Percentiles rank a stretch among this genome's conserved stretches.
Conservation (phyloP, 805 yeast species). For the Pichia sporocuriosa region DNA sequence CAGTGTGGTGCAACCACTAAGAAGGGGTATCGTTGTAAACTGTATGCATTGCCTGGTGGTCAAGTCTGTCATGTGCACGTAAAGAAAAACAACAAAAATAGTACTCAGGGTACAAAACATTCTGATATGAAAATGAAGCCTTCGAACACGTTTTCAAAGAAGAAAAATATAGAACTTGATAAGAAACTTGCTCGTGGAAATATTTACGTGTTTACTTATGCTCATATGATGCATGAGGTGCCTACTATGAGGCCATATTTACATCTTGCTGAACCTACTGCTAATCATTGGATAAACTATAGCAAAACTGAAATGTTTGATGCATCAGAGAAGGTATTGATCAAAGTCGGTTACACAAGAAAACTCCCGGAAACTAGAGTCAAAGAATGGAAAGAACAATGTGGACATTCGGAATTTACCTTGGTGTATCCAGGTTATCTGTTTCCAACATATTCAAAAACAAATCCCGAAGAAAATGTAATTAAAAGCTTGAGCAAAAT, state of each 20-base stretch:
- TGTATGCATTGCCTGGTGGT: constrained; percentile 4
- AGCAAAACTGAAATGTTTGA: constrained; percentile 32
- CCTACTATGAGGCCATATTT: constrained; percentile 33
- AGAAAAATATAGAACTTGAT: too few relatives aligned
- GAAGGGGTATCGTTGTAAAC: constrained; percentile 6
- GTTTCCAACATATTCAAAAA: background rate
- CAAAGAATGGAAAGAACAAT: constrained; percentile 46
- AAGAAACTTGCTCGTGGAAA: constrained; percentile 27
- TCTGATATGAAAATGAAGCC: too few relatives aligned
- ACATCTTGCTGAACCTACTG: constrained; percentile 28
- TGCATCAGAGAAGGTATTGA: constrained; percentile 33
- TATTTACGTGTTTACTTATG: constrained; percentile 46
- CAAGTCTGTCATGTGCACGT: constrained; percentile 10
- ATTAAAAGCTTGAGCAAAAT: background rate
- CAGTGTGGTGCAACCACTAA: constrained; percentile 6
- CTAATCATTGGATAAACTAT: constrained; percentile 9
- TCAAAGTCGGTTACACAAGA: constrained; percentile 51
- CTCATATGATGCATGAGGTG: constrained; percentile 29
- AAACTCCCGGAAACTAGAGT: constrained; percentile 37
- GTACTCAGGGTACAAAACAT: background rate
- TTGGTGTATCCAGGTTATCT: constrained; percentile 31
- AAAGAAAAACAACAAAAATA: background rate
- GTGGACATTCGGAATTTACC: constrained; percentile 38
- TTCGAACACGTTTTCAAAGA: too few relatives aligned
- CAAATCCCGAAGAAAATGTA: background rate